Percentiles rank a stretch among this genome's conserved stretches.
These are phyloP conservation scores for Helenozyma rhizophorensis DNA, from an alignment of 805 yeast genomes.

Conservation along the genomic window DNA sequence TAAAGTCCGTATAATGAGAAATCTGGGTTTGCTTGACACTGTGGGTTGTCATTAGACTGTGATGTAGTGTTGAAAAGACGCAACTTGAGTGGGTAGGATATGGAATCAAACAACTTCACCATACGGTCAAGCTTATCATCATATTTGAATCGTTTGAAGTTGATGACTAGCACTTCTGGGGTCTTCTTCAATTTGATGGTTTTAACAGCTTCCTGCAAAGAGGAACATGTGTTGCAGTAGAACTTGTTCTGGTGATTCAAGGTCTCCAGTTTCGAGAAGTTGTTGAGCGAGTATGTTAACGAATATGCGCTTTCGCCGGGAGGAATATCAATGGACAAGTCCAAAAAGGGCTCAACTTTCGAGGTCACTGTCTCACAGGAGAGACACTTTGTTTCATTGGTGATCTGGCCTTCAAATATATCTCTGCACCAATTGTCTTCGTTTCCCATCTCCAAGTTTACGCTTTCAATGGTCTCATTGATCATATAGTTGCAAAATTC, in stretches of 20 bases:
- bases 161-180: slow-evolving; percentile 78
- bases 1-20: slow-evolving; percentile 65
- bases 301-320: slow-evolving; percentile 55
- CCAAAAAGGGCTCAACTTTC: slow-evolving; percentile 82
- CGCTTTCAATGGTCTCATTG: slow-evolving; percentile 60
- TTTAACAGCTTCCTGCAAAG: slow-evolving; percentile 91
- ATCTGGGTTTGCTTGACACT: slow-evolving; percentile 28
- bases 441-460: slow-evolving; percentile 36
- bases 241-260: slow-evolving; percentile 85
- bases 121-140: slow-evolving; percentile 76
- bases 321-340: slow-evolving; percentile 79
- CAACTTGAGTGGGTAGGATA: slow-evolving; percentile 71
- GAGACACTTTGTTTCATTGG: slow-evolving; percentile 85
- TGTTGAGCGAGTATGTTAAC: slow-evolving; percentile 70
- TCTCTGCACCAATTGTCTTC: slow-evolving; percentile 53
- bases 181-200: slow-evolving; percentile 73
- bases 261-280: slow-evolving; percentile 83
- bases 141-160: slow-evolving; percentile 88
- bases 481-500: slow-evolving; percentile 87
- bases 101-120: slow-evolving; percentile 81
- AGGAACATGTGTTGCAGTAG: slow-evolving; percentile 85
- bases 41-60: not conserved
- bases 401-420: slow-evolving; percentile 78
- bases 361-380: slow-evolving; percentile 81
- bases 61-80: slow-evolving; percentile 63